Percentiles rank a stretch among this genome's conserved stretches.
Evolutionary conservation across 257 asterid genomes (phyloP).

Genomic region (Nicotiana attenuata): DNA sequence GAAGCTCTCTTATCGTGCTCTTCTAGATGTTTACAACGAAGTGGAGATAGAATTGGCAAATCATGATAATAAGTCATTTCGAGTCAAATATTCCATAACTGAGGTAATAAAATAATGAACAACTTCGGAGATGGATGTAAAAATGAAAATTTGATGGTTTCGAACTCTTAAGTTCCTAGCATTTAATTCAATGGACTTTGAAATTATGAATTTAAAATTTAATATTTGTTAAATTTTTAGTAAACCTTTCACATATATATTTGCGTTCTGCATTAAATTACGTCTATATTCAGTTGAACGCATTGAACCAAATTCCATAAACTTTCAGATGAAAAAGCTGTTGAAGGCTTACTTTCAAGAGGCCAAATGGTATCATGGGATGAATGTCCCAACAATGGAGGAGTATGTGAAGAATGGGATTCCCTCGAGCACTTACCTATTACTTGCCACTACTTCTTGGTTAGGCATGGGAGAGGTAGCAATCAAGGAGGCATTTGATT

Average conservation of each 20-base stretch:
- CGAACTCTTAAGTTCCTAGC: too few species aligned
- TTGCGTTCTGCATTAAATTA: background rate
- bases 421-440: background rate
- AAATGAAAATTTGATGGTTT: too few species aligned
- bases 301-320: background rate
- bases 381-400: constrained; percentile 10
- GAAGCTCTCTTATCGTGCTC: too few species aligned
- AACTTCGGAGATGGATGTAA: too few species aligned
- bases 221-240: too few species aligned
- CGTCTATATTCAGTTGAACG: background rate
- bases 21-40: too few species aligned
- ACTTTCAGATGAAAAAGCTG: constrained; percentile 24
- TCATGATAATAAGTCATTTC: background rate
- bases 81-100: constrained; percentile 3
- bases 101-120: constrained; percentile 12
- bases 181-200: too few species aligned
- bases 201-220: background rate
- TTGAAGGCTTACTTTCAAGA: constrained; percentile 22
- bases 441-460: constrained; percentile 11
- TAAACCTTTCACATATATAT: too few species aligned
- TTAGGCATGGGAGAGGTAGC: constrained; percentile 18
- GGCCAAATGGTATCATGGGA: constrained; percentile 18
- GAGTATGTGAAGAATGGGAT: constrained; percentile 21
- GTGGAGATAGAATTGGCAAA: too few species aligned
- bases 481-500: constrained; percentile 16